Evolutionary conservation across 1,284 basidiomycete species (phyloP).

Genomic region (Melanopsichium pennsylvanicum): DNA sequence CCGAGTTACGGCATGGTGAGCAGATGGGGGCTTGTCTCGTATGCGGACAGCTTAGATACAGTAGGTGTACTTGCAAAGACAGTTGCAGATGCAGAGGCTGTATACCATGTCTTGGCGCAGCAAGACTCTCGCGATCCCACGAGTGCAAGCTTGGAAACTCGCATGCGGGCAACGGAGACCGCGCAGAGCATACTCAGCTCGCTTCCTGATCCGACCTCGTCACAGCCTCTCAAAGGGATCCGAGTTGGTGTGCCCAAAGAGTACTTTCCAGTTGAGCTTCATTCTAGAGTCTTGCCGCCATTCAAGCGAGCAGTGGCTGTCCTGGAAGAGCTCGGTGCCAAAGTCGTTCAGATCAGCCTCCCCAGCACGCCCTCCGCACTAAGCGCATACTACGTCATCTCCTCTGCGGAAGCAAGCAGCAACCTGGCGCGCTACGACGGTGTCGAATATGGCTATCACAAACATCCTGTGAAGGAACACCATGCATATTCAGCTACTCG

Average conservation of each 20-base stretch:
- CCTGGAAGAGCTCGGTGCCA: slow-evolving; percentile 75
- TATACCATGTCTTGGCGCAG: slow-evolving; percentile 75
- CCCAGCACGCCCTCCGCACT: slow-evolving; percentile 81
- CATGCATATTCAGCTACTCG: slow-evolving; percentile 65
- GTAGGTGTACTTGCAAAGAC: slow-evolving; percentile 80
- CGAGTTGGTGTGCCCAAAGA: slow-evolving; percentile 78
- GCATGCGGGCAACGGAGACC: slow-evolving; percentile 13
- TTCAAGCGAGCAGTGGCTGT: slow-evolving; percentile 70
- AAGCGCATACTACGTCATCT: slow-evolving; percentile 93
- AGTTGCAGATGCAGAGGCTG: slow-evolving; percentile 69
- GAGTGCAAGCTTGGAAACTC: slow-evolving; percentile 67
- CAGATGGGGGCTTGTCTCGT: slow-evolving; percentile 89
- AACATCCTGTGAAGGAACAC: slow-evolving; percentile 4
- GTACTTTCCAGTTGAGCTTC: slow-evolving; percentile 80
- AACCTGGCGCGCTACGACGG: slow-evolving; percentile 92
- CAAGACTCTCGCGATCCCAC: slow-evolving; percentile 84
- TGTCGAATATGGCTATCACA: slow-evolving; percentile 70
- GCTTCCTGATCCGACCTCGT: background rate
- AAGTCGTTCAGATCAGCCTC: slow-evolving; percentile 77
- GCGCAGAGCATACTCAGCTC: slow-evolving; percentile 2
- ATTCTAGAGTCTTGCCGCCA: slow-evolving; percentile 69
- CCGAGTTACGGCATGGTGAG: slow-evolving; percentile 91
- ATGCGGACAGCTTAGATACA: slow-evolving; percentile 92
- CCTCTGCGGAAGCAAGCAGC: slow-evolving; percentile 91
- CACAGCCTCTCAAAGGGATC: slow-evolving; percentile 68